Evolutionary conservation across 805 yeast genomes (phyloP), one percentile per base, ranked within the genome.

Genomic region (Wickerhamiella allomyrinae): DNA sequence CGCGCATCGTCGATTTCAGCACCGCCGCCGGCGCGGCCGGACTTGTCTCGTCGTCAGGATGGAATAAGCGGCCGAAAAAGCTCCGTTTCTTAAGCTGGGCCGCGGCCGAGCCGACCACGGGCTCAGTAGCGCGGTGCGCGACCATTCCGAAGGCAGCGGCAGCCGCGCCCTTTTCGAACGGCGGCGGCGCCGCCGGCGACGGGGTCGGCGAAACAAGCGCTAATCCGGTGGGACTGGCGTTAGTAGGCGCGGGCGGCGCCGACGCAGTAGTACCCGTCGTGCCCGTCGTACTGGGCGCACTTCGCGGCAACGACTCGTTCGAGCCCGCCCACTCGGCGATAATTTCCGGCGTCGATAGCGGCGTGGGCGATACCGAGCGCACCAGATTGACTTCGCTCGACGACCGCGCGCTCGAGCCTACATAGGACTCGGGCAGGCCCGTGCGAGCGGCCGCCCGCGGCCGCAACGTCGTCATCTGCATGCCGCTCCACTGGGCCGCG

Each of bases 1-100:
- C 63, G 20, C 66, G 51, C 56, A 62, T 53, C 11, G 53, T 49
- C 20, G 39, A 45, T 19, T 42, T 45, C 50, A 49, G 21, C n/a
- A 25, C n/a, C 33, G 37, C 20, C 15, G 42, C 22, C 31, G 43
- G 29, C 15, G 34, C 22, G 9, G 33, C 31, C 13, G 34, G 36
- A 20, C 29, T 10, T 11, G 34, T 38, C 11, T 13, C 17, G 3
- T 21, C 21, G 4, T 20, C 23, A n/a, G 21, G 7, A 13, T 36
- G 14, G 29, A 22, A 36, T 20, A 36, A n/a, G 19, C 29, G 19
- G 20, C 39, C 20, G 23, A 36, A 36, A n/a, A 23, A 36, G 7
- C 20, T n/a, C 2, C 20, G 19, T 21, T 23, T 36, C 29, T 36
- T 36, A 10, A 13, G n/a, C 11, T 29, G 15, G 10, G 7, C 14